Base-by-base conservation (phyloP, 176 grass and related monocot genomes). In the Juncus inflexus region DNA sequence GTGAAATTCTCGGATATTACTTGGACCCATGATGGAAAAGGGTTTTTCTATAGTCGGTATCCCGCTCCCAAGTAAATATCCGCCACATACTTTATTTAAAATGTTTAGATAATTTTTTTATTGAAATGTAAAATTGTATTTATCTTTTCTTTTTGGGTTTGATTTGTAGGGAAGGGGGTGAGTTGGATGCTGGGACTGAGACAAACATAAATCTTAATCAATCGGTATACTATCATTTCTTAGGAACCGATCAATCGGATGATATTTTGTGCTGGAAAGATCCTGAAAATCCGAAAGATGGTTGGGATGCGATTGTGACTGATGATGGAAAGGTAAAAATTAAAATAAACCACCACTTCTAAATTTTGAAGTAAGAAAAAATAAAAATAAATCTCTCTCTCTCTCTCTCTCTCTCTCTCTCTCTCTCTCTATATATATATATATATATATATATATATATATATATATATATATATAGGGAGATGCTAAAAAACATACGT, bases 261-360 rank as follows among this genome's bases (percentile, higher is more conserved):
- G 92, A 96, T 83, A 89, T 91, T 77, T 79, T 91, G 47, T 91
- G 87, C 74, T 96, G 92, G 92, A 96, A 83, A 76, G 87, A 96
- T 80, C 82, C 79, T 50, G 84, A 91, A 56, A 79, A 96, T 78
- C 87, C 92, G 14, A 96, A 91, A 60, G 58, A 91, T 79, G 40
- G 62, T 35, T 81, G 81, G 60, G 59, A 74, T 61, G 77, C 74
- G 2, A 81, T 66, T 37, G 84, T 91, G 11, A 96, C 92, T 45
- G 74, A 96, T 63, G 92, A 96, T 81, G 92, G 92, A 62, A 91
- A 89, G 84, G 92, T 89, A 63, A 67, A 10, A 28, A 47, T 47
- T 28, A 28, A 28, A 28, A 28, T 28, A 28, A 28, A 28, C 19
- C 19, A 28, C 19, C 19, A 28, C 19, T 28, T 28, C 1, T 28